Conservation (phyloP, 2,329 filamentous ascomycete species). For the Tolypocladium guangdongense region DNA sequence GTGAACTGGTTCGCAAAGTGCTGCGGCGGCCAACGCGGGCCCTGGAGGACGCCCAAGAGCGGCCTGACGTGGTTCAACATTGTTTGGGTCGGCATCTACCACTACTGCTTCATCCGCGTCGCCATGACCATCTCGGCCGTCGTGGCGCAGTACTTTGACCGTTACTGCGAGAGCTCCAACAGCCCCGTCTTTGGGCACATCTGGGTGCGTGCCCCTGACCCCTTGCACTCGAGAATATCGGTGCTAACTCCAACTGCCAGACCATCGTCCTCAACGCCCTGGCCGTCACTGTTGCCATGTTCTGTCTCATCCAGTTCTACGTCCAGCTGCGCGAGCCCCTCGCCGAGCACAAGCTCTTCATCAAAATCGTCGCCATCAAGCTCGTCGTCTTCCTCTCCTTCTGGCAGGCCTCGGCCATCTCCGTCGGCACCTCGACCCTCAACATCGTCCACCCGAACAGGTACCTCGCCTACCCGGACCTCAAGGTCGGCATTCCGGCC, state of each 20-base stretch:
- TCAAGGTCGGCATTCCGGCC: slow-evolving; percentile 71
- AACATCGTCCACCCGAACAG: slow-evolving; percentile 50
- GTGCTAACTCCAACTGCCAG: slow-evolving; percentile 20
- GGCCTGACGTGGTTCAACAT: slow-evolving; percentile 88
- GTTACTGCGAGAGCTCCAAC: slow-evolving; percentile 71
- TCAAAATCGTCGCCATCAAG: slow-evolving; percentile 81
- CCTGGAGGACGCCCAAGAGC: slow-evolving; percentile 64
- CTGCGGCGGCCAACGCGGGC: slow-evolving; percentile 57
- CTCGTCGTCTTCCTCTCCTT: slow-evolving; percentile 86
- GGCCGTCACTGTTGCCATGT: slow-evolving; percentile 77
- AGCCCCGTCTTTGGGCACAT: slow-evolving; percentile 72
- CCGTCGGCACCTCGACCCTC: slow-evolving; percentile 43
- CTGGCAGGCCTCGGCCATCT: slow-evolving; percentile 58
- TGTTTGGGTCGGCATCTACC: slow-evolving; percentile 72
- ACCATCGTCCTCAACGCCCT: slow-evolving; percentile 56
- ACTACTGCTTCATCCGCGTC: slow-evolving; percentile 75
- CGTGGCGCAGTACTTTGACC: slow-evolving; percentile 53
- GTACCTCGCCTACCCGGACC: slow-evolving; percentile 58
- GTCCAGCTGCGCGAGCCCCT: slow-evolving; percentile 61
- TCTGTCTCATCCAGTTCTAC: slow-evolving; percentile 81
- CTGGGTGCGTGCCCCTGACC: slow-evolving; percentile 46
- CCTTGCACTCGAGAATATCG: not conserved
- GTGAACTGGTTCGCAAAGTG: slow-evolving; percentile 59
- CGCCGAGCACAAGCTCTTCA: slow-evolving; percentile 56
- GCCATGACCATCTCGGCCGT: slow-evolving; percentile 72